Evolutionary conservation across 2,329 filamentous ascomycete genomes (phyloP).

Genomic region (Aureobasidium sp.): DNA sequence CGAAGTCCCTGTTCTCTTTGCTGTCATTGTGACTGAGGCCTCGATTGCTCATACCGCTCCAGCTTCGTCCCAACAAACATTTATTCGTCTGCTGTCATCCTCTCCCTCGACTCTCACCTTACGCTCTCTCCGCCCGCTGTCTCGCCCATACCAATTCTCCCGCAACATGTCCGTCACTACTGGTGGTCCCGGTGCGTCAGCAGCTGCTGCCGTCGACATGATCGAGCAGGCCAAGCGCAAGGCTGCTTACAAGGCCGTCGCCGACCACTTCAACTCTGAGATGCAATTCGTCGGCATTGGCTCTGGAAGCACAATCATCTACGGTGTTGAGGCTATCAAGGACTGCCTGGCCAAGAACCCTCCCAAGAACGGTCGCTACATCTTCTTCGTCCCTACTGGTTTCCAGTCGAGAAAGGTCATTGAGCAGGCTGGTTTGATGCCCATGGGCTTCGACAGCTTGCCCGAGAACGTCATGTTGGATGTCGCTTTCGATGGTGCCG

Average conservation of each 20-base stretch:
- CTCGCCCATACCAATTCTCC: not conserved
- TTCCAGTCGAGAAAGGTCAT: conserved; percentile 87
- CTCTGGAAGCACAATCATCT: conserved; percentile 73
- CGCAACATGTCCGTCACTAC: conserved; percentile 5
- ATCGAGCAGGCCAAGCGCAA: conserved; percentile 68
- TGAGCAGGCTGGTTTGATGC: conserved; percentile 64
- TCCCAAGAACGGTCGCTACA: conserved; percentile 46
- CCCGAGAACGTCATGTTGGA: conserved; percentile 62
- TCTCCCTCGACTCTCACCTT: not conserved
- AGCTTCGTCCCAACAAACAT: conserved; percentile 1
- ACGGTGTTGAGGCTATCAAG: conserved; percentile 74
- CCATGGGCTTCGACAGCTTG: conserved; percentile 71
- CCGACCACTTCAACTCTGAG: conserved; percentile 59
- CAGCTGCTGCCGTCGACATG: conserved; percentile 15
- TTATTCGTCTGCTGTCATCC: not conserved
- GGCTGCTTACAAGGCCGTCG: conserved; percentile 66
- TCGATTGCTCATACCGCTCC: conserved; percentile 1
- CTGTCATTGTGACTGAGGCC: not conserved
- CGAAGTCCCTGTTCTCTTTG: not conserved
- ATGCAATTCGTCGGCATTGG: conserved; percentile 68
- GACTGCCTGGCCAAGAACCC: conserved; percentile 43
- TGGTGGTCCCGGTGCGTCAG: not conserved
- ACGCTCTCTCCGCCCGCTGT: not conserved
- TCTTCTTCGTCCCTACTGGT: conserved; percentile 80
- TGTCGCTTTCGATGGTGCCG: conserved; percentile 91